Percentiles rank a stretch among this genome's conserved stretches.
phyloP scores from a whole-genome alignment of 495 filamentous ascomycete genomes.

The Ascodesmis nigricans region DNA sequence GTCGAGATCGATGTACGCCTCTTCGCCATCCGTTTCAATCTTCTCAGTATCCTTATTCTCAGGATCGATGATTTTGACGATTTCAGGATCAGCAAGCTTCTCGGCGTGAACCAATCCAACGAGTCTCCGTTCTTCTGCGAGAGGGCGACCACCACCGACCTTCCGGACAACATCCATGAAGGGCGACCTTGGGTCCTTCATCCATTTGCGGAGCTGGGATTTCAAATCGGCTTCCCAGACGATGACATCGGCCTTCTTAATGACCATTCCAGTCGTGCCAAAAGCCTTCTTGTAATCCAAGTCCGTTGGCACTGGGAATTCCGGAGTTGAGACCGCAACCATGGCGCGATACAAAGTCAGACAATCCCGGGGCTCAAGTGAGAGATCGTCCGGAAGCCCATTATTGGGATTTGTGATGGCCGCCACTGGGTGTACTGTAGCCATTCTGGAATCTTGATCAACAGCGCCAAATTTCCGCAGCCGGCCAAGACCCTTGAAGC shows the following conservation, averaged over 20 bases:
- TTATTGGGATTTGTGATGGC: constrained; percentile 35
- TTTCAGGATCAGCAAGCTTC: not conserved
- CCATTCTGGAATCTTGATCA: constrained; percentile 5
- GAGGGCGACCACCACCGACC: constrained; percentile 13
- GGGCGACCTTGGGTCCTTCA: constrained; percentile 35
- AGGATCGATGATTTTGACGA: not conserved
- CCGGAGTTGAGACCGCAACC: constrained; percentile 28
- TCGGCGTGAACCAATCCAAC: not conserved
- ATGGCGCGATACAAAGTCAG: constrained; percentile 39
- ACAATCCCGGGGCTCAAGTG: constrained; percentile 50
- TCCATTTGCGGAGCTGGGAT: constrained; percentile 34
- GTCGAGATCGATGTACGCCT: constrained; percentile 9
- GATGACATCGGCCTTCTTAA: constrained; percentile 40
- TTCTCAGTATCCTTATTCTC: constrained; percentile 6
- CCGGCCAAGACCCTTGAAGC: constrained; percentile 34
- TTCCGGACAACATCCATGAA: constrained; percentile 33
- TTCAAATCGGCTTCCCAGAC: constrained; percentile 45
- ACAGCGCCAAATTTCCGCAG: constrained; percentile 24
- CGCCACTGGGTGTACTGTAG: constrained; percentile 39
- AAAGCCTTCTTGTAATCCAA: constrained; percentile 29
- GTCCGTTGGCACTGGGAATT: constrained; percentile 26
- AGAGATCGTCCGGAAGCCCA: constrained; percentile 40
- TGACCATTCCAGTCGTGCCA: constrained; percentile 22
- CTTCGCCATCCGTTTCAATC: not conserved
- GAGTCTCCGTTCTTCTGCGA: not conserved